Conservation (phyloP, 2,329 filamentous ascomycete genomes). For the Fusarium succisae region DNA sequence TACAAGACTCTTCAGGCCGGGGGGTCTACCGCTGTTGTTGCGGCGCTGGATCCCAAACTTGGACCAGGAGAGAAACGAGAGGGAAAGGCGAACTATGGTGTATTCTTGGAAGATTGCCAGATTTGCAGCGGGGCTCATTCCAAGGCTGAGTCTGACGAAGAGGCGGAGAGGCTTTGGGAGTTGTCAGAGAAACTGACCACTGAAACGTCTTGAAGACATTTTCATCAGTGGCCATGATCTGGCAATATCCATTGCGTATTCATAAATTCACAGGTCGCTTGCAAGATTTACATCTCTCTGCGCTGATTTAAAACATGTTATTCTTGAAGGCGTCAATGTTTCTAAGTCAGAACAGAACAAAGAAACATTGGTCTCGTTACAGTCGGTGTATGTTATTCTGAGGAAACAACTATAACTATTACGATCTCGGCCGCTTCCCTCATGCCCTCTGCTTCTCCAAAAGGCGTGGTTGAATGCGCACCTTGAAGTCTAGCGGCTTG, state of each 20-base stretch:
- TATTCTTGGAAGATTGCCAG: background rate
- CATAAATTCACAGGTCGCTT: rapidly evolving
- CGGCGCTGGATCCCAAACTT: background rate
- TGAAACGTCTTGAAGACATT: background rate
- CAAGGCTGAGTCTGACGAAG: background rate
- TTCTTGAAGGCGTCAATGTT: no score
- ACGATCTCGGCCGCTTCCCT: background rate
- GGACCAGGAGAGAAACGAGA: background rate
- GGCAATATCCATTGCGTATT: rapidly evolving
- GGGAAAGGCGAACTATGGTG: background rate
- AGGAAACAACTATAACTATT: background rate
- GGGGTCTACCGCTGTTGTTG: background rate
- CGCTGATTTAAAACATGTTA: rapidly evolving
- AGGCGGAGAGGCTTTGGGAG: background rate
- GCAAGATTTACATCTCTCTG: background rate
- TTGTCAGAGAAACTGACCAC: background rate
- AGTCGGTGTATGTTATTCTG: rapidly evolving
- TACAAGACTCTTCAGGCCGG: background rate
- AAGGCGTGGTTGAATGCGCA: background rate
- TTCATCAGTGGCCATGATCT: background rate
- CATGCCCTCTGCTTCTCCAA: background rate
- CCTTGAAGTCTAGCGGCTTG: conserved; percentile 22
- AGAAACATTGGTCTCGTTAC: rapidly evolving
- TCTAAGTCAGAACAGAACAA: no score
- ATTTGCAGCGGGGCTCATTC: background rate